Evolutionary conservation across 805 yeast genomes (phyloP).

Genomic region (Hanseniaspora singularis): DNA sequence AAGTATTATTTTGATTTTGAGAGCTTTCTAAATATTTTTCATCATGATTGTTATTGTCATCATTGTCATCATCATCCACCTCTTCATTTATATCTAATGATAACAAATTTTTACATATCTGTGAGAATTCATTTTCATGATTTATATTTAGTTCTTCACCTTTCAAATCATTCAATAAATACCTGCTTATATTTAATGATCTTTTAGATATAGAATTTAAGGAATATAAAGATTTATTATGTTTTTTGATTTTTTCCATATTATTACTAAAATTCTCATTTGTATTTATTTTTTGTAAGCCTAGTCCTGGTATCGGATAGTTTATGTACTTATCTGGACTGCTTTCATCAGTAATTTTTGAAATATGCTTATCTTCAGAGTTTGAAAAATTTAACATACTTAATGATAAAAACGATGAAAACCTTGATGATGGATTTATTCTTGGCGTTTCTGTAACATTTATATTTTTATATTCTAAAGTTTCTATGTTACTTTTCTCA

Average conservation of each 20-base stretch:
- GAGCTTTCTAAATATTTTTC: background rate
- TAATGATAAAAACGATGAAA: constrained; percentile 10
- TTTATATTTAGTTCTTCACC: background rate
- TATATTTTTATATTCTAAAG: background rate
- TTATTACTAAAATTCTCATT: too few relatives aligned
- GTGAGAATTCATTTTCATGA: constrained; percentile 23
- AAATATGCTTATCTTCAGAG: background rate
- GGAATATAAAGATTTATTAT: constrained; percentile 28
- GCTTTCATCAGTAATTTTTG: background rate
- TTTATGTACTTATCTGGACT: too few relatives aligned
- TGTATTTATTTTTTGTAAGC: too few relatives aligned
- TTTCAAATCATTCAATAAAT: constrained; percentile 16
- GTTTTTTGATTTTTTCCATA: constrained; percentile 22
- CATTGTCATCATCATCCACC: background rate
- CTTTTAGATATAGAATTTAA: constrained; percentile 28
- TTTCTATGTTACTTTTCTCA: constrained; percentile 18
- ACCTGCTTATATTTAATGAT: constrained; percentile 27
- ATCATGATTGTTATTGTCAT: background rate
- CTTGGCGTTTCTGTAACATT: background rate
- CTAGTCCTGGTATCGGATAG: too few relatives aligned
- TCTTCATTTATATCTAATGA: constrained; percentile 23
- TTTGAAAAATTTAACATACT: background rate
- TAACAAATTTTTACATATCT: constrained; percentile 26
- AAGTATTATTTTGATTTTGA: background rate
- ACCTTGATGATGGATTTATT: constrained; percentile 1